Evolutionary conservation across 768 basidiomycete genomes (phyloP), one percentile per base, ranked within the genome.

Genomic region (Lactarius akahatsu): DNA sequence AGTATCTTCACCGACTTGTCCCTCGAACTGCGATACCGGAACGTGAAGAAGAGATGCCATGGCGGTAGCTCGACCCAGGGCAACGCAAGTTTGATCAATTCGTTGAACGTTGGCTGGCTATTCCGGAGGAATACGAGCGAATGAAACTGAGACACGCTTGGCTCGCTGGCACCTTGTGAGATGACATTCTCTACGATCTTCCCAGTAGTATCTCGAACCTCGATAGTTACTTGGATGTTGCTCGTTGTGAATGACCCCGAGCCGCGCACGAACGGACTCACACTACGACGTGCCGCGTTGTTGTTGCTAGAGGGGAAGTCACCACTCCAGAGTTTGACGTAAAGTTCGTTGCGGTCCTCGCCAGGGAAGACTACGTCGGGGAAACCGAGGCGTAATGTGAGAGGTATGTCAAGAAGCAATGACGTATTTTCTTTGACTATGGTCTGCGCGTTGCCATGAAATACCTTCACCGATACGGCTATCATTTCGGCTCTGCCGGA

Each of bases 331-430:
- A 98, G 83, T 76, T 97, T 97, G 79, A 98, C 85, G 76, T 98
- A 98, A 15, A 98, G 82, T 70, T 98, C 96, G 72, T 98, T 98
- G 18, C 96, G 87, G n/a, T 86, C 78, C 68, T 92, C 90, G 8
- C 91, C 92, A 3, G 96, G 96, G 73, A 95, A 95, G 10, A 96
- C 95, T 8, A 97, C 95, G 71, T 98, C 96, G 0, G 96, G 92
- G 74, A 98, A 98, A 36, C 94, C 94, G 40, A 98, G 86, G 3
- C 94, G 90, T 15, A 90, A 78, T 2, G 94, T 95, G 56, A 88
- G 83, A 0, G 96, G 91, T 10, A 86, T 84, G 70, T 90, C 92
- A 66, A 90, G 88, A 28, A 98, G 80, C 20, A 96, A 77, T 1
- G 90, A 89, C 32, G 90, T 88, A 74, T 96, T 94, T 75, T 96